Base-by-base conservation (phyloP, 2,329 filamentous ascomycete species). In the Paraphoma chrysanthemicola region DNA sequence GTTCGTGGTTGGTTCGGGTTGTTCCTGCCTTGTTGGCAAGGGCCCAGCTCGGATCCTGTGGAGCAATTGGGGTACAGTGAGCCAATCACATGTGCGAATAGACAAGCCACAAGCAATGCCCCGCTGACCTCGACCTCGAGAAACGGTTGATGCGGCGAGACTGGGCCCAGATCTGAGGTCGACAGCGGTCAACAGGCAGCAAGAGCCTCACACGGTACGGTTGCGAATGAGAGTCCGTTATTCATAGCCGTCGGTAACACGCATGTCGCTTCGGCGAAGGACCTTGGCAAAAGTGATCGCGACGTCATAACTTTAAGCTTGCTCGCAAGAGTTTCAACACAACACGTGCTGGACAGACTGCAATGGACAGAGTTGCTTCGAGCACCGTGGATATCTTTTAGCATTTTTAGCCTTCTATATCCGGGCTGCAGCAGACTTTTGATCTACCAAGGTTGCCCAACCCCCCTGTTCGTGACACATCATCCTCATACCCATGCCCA, bases 331-430 rank as follows among this genome's bases (percentile, higher is more conserved):
- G 23, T 36, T 14, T 10, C 33, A 36, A 3, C 33, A 36, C 3
- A 36, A 36, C 33, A 36, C 6, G 33, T 10, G 14, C 33, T 36
- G 3, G 3, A 36, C 3, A 36, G 10, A 7, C 14, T 14, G 9
- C 33, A 10, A 10, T 36, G 3, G 33, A 36, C 10, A 36, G 17
- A 14, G 29, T 17, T n/a, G 2, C n/a, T 7, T 62, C 63, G 60
- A 63, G 62, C 66, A 57, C 61, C 60, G 56, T 66, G 60, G 66
- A 68, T 64, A 66, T 64, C 57, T 62, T 54, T 57, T 67, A 62
- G 62, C 64, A 63, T 66, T 70, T 67, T 66, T 59, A 48, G 58
- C 57, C 64, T 60, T 65, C 60, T 57, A 55, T 67, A 66, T 62
- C 56, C 53, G 64, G 62, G 64, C 62, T 54, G 54, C 62, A 60